phyloP scores from a whole-genome alignment of 1,284 basidiomycete species.

The Ganoderma multipileum region DNA sequence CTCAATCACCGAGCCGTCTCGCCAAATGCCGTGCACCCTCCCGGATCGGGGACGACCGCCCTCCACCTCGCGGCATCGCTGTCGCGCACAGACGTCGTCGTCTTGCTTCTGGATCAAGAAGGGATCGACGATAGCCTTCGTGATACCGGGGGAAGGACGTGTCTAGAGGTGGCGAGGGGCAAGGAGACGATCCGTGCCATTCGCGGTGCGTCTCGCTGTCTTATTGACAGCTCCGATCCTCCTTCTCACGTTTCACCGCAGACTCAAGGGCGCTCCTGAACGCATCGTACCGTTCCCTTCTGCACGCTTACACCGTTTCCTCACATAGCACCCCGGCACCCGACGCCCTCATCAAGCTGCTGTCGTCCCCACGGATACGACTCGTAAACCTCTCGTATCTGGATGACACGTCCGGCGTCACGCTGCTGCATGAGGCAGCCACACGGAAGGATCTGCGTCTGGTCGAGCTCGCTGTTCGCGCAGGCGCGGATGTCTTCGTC shows the following conservation, averaged over 20 bases:
- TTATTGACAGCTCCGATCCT: background rate
- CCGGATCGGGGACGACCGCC: slow-evolving; percentile 79
- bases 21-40: slow-evolving; percentile 75
- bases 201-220: slow-evolving; percentile 61
- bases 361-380: slow-evolving; percentile 67
- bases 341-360: slow-evolving; percentile 57
- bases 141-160: slow-evolving; percentile 76
- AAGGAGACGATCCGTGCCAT: slow-evolving; percentile 79
- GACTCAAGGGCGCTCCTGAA: slow-evolving; percentile 86
- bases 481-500: slow-evolving; percentile 91
- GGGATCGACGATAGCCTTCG: slow-evolving; percentile 82
- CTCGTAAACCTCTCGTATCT: slow-evolving; percentile 74
- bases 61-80: slow-evolving; percentile 89
- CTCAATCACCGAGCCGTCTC: slow-evolving; percentile 80
- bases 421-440: slow-evolving; percentile 90
- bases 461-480: slow-evolving; percentile 84
- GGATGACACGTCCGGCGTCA: slow-evolving; percentile 80
- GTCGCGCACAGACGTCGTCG: slow-evolving; percentile 81
- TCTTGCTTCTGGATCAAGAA: slow-evolving; percentile 78
- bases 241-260: slow-evolving; percentile 39
- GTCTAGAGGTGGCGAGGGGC: slow-evolving; percentile 78
- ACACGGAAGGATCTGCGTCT: slow-evolving; percentile 82
- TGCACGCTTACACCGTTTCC: slow-evolving; percentile 79
- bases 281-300: slow-evolving; percentile 75
- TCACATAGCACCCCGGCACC: slow-evolving; percentile 54